Base-by-base conservation (phyloP, 345 rosid genomes). In the Mangifera indica region DNA sequence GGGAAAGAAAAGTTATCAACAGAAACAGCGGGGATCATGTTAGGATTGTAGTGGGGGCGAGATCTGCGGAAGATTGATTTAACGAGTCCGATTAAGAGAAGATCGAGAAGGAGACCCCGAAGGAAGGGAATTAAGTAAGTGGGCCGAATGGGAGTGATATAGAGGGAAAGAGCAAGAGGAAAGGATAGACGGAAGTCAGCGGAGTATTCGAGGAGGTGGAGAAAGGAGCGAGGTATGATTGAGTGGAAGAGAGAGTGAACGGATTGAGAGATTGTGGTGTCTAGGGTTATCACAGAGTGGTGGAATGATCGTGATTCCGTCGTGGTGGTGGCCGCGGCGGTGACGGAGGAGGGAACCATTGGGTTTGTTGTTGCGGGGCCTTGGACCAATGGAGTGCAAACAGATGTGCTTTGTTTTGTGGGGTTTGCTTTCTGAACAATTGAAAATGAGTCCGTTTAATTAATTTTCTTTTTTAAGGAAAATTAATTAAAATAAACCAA, bases 1-100 rank as follows among this genome's bases (percentile, higher is more conserved):
- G 98, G 99, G 68, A 95, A 92, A 29, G 99, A 95, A 81, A 79
- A 95, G 73, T 86, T 84, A 67, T 91, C 99, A 22, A 82, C 83
- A 11, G 89, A 77, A 58, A 92, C 96, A 2, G 80, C 93, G 25
- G 90, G 79, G 67, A 87, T 84, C 97, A 89, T 95, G 76, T 85
- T 64, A 7, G 93, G 93, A 63, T 95, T 95, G 84, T 95, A 92
- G 69, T 79, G 77, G 32, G 98, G 99, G 66, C 97, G 97, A 13
- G 84, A 53, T n/a, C 98, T 97, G 58, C 97, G 98, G 91, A 92
- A 85, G 78, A 74, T 69, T 63, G 82, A 45, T 67, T 95, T 95
- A 71, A 91, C 69, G 61, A 87, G 76, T 71, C 94, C 98, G 74
- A 92, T 69, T 72, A 89, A 70, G 72, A 83, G 82, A 18, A 92